These are phyloP conservation scores for Protomyces macrosporus DNA, from an alignment of 1,139 yeast genomes.

Conservation along the genomic window DNA sequence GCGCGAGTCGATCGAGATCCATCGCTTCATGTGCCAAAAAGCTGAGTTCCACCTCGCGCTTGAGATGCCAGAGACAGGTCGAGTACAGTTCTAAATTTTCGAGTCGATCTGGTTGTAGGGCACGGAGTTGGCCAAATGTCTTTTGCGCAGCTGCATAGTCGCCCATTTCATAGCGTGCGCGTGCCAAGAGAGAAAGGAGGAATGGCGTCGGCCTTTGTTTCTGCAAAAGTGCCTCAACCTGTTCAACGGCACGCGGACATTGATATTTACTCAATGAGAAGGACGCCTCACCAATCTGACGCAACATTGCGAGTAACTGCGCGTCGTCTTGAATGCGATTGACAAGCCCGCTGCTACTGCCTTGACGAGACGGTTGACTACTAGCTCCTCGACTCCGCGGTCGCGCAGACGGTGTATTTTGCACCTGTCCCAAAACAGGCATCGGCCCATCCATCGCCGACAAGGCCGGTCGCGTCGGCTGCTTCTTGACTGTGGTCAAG, in stretches of 20 bases:
- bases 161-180: slow-evolving; percentile 79
- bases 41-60: slow-evolving; percentile 73
- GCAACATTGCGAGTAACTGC: slow-evolving; percentile 51
- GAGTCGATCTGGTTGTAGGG: slow-evolving; percentile 69
- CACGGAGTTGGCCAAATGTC: slow-evolving; percentile 59
- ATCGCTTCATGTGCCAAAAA: slow-evolving; percentile 75
- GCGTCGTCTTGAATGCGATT: slow-evolving; percentile 43
- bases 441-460: background rate
- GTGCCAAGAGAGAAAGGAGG: slow-evolving; percentile 75
- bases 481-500: background rate
- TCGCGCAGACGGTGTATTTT: background rate
- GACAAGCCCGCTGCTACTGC: background rate
- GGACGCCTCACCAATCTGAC: slow-evolving; percentile 59
- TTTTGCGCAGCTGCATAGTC: slow-evolving; percentile 72
- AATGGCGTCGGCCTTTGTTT: slow-evolving; percentile 72
- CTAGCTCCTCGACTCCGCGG: background rate
- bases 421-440: background rate
- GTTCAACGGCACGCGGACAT: slow-evolving; percentile 72
- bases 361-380: background rate
- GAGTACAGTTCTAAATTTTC: slow-evolving; percentile 90
- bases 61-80: slow-evolving; percentile 88
- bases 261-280: slow-evolving; percentile 65
- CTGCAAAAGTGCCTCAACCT: slow-evolving; percentile 58
- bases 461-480: background rate
- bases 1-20: slow-evolving; percentile 57